Conservation (phyloP, 2,329 filamentous ascomycete genomes). For the Karstenula rhodostoma region DNA sequence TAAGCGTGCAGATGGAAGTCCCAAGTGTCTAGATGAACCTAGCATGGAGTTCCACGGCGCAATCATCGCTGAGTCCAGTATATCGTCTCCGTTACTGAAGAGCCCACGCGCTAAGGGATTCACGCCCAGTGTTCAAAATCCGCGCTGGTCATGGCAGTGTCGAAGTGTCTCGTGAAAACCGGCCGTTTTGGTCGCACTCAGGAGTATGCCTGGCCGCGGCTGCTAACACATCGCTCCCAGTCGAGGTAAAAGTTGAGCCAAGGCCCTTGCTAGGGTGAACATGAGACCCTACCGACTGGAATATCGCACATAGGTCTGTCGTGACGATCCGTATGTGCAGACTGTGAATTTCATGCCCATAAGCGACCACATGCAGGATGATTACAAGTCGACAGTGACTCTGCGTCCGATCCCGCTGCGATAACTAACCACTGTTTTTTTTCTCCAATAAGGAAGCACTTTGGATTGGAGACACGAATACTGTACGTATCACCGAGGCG, state of each 20-base stretch:
- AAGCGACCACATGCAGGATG: neutral
- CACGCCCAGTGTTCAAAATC: neutral
- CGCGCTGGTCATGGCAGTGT: neutral
- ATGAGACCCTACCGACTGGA: neutral
- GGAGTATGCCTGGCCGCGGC: neutral
- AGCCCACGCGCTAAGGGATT: neutral
- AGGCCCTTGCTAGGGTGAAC: neutral
- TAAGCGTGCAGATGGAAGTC: neutral
- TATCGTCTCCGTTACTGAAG: neutral
- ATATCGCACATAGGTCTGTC: neutral
- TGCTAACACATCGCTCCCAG: too few relatives aligned
- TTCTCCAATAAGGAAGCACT: neutral
- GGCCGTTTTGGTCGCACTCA: neutral
- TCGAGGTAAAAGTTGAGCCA: neutral
- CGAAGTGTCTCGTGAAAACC: neutral
- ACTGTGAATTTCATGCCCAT: neutral
- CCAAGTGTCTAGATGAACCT: neutral
- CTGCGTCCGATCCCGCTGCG: neutral
- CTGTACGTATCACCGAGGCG: neutral
- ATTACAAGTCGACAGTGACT: neutral
- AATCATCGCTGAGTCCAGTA: neutral
- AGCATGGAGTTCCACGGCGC: neutral
- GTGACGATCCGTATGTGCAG: neutral
- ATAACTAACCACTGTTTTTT: neutral
- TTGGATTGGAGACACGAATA: neutral